phyloP scores from a whole-genome alignment of 2,329 filamentous ascomycete genomes.

The Colletotrichum destructivum region DNA sequence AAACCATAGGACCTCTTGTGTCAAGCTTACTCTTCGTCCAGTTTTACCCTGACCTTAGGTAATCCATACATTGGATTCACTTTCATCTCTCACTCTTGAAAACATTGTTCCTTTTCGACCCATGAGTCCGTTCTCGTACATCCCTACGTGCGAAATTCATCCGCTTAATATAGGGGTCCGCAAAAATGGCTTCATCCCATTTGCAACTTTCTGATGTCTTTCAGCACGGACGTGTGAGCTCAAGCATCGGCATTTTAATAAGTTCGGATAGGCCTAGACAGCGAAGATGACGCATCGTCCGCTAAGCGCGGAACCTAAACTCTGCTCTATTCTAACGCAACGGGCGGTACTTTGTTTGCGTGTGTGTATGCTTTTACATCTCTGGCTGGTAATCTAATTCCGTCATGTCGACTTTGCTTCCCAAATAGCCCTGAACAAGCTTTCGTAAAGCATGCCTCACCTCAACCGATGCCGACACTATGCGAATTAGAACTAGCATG shows the following conservation, averaged over 20 bases:
- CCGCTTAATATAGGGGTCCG: too few relatives aligned
- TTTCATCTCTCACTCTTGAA: too few relatives aligned
- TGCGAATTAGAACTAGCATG: background rate
- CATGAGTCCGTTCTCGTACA: too few relatives aligned
- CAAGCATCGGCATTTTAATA: background rate
- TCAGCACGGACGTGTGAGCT: background rate
- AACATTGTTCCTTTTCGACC: too few relatives aligned
- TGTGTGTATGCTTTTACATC: background rate
- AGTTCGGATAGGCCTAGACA: background rate
- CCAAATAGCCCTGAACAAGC: slow-evolving; percentile 17
- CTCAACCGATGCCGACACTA: slow-evolving; percentile 5
- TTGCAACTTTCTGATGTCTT: too few relatives aligned
- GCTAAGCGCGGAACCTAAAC: background rate
- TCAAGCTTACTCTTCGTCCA: too few relatives aligned
- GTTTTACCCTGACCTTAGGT: too few relatives aligned
- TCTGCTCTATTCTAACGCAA: background rate
- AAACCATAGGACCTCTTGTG: too few relatives aligned
- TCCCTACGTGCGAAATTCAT: too few relatives aligned
- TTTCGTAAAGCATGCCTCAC: slow-evolving; percentile 14
- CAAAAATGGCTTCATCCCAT: too few relatives aligned
- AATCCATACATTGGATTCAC: too few relatives aligned
- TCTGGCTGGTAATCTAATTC: slow-evolving; percentile 16
- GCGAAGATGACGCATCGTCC: background rate
- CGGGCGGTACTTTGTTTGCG: background rate
- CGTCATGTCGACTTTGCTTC: slow-evolving; percentile 13